Conservation (phyloP, 441 rosid genomes). For the Erodium moschatum region DNA sequence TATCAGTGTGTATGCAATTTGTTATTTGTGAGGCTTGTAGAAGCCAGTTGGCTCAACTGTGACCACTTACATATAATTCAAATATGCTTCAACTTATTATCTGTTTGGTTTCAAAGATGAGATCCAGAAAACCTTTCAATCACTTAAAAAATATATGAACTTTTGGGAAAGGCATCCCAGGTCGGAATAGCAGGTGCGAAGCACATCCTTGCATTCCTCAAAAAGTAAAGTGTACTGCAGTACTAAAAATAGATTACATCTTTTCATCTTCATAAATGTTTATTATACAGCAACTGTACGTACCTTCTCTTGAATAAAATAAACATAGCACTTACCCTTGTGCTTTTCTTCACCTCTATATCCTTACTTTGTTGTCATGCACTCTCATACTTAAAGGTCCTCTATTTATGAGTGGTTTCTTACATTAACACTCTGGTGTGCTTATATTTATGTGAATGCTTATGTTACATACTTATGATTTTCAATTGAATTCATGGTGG, state of each 20-base stretch:
- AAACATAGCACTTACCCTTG: neutral
- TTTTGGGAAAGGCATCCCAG: neutral
- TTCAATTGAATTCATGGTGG: too few species aligned
- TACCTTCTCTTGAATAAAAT: neutral
- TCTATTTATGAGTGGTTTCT: neutral
- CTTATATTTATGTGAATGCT: neutral
- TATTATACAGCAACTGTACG: neutral
- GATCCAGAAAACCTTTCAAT: neutral
- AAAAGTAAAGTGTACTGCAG: constrained; percentile 1
- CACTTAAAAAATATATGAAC: neutral
- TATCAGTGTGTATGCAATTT: neutral
- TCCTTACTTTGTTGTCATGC: neutral
- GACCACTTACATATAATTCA: neutral
- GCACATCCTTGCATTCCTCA: neutral
- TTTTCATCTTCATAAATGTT: neutral
- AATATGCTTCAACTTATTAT: neutral
- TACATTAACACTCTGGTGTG: neutral
- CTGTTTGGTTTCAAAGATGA: neutral
- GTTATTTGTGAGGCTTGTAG: neutral
- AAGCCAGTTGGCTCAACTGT: constrained; percentile 4
- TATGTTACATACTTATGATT: too few species aligned
- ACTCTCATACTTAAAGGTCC: neutral
- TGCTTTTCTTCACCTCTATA: neutral
- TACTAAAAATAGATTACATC: neutral
- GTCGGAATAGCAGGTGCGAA: neutral